These are phyloP conservation scores for Ophiostoma populinum DNA, from an alignment of 2,329 filamentous ascomycete species.

Conservation along the genomic window DNA sequence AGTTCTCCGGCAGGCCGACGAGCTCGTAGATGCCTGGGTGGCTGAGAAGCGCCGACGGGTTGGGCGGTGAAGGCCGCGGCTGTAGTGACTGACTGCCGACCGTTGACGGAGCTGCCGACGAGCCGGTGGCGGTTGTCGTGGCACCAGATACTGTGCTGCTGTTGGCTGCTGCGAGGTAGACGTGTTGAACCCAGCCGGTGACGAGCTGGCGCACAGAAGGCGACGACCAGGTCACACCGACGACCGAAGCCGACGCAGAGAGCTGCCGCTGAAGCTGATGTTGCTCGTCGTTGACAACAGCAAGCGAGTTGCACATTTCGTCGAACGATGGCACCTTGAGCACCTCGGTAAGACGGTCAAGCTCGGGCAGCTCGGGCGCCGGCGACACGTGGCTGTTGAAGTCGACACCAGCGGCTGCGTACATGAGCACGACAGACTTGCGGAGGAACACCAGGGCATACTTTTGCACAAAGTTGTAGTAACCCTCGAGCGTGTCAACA, in stretches of 20 bases:
- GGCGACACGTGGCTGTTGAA: conserved; percentile 55
- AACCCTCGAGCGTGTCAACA: conserved; percentile 33
- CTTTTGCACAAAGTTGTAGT: conserved; percentile 48
- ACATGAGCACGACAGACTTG: conserved; percentile 67
- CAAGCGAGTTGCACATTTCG: conserved; percentile 52
- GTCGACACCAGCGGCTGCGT: conserved; percentile 77
- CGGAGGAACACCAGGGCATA: conserved; percentile 85
- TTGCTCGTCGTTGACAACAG: conserved; percentile 17
- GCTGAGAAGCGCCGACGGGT: conserved; percentile 33
- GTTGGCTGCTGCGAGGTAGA: conserved; percentile 13
- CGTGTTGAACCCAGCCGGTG: conserved; percentile 57
- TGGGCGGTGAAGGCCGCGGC: conserved; percentile 9
- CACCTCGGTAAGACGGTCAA: conserved; percentile 61
- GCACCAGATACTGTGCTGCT: not conserved
- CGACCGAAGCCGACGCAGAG: not conserved
- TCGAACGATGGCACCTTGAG: conserved; percentile 64
- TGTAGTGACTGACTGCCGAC: no score
- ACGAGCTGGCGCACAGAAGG: conserved; percentile 21
- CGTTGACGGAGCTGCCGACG: no score
- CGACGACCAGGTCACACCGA: not conserved
- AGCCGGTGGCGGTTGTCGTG: not conserved
- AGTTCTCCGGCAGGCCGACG: conserved; percentile 79
- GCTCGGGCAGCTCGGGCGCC: conserved; percentile 52
- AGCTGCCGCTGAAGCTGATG: not conserved
- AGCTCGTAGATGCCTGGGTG: conserved; percentile 92